Evolutionary conservation across 176 grass and related monocot species (phyloP).

Genomic region (Oryza longistaminata): DNA sequence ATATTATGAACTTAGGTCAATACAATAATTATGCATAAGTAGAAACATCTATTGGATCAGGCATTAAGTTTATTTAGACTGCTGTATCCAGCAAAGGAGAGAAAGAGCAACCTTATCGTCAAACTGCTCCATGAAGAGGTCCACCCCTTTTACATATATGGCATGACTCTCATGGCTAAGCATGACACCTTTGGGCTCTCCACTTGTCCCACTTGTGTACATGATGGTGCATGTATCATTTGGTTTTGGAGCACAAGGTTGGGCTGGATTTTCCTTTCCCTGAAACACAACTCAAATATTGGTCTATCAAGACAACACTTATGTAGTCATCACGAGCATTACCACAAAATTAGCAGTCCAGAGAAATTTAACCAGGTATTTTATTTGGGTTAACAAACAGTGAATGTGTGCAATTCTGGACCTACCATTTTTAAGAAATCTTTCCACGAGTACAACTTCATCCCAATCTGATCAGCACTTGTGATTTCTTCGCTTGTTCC

Average conservation of each 20-base stretch:
- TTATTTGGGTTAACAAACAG: conserved; percentile 9
- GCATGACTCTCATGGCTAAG: conserved; percentile 78
- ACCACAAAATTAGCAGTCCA: conserved; percentile 18
- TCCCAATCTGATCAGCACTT: conserved; percentile 44
- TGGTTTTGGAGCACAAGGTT: conserved; percentile 64
- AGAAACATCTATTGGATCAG: background rate
- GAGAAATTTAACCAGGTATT: conserved; percentile 31
- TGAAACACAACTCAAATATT: conserved; percentile 40
- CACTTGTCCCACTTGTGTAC: conserved; percentile 99
- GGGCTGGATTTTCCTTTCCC: conserved; percentile 67
- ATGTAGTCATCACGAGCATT: conserved; percentile 22
- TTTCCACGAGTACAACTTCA: conserved; percentile 75
- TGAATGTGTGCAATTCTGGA: conserved; percentile 18
- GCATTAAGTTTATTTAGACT: background rate
- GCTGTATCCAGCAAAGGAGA: conserved; percentile 9
- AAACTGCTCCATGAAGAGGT: conserved; percentile 86
- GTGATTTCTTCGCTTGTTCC: conserved; percentile 59
- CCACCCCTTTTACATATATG: conserved; percentile 66
- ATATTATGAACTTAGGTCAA: background rate
- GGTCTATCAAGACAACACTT: conserved; percentile 28
- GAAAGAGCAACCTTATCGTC: conserved; percentile 70
- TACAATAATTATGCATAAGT: background rate
- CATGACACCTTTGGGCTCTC: conserved; percentile 89
- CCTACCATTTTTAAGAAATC: conserved; percentile 78
- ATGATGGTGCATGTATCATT: conserved; percentile 91